phyloP scores from a whole-genome alignment of 148 eudicot genomes.

The Pharnaceum exiguum region DNA sequence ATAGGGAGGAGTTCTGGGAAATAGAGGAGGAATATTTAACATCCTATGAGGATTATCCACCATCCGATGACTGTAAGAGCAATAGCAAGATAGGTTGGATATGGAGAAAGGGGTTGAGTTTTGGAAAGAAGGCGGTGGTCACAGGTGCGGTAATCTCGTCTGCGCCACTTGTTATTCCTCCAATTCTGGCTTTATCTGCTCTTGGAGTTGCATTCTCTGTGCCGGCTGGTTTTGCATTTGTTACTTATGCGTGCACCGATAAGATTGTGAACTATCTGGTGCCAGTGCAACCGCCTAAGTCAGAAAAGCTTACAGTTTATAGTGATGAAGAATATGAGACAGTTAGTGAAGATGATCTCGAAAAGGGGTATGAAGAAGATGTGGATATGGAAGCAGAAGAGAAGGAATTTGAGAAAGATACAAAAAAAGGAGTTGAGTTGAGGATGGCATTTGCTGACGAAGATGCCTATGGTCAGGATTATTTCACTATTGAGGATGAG shows the following conservation, averaged over 20 bases:
- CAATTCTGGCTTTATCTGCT: slow-evolving; percentile 53
- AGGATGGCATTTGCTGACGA: slow-evolving; percentile 22
- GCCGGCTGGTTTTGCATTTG: slow-evolving; percentile 53
- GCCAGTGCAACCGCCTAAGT: slow-evolving; percentile 19
- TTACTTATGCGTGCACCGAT: slow-evolving; percentile 56
- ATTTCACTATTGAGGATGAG: not conserved
- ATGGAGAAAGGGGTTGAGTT: slow-evolving; percentile 34
- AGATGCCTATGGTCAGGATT: not conserved
- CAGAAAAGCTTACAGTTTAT: slow-evolving; percentile 5
- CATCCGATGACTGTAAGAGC: slow-evolving; percentile 4
- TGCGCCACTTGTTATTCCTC: slow-evolving; percentile 66
- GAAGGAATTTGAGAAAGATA: slow-evolving; percentile 21
- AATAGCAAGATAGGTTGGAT: slow-evolving; percentile 30
- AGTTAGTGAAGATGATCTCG: slow-evolving; percentile 10
- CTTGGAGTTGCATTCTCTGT: slow-evolving; percentile 54
- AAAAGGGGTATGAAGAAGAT: slow-evolving; percentile 15
- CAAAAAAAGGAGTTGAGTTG: slow-evolving; percentile 4
- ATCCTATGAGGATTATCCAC: slow-evolving; percentile 3
- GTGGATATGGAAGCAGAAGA: slow-evolving; percentile 17
- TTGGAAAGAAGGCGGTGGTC: slow-evolving; percentile 56
- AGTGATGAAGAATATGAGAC: slow-evolving; percentile 14
- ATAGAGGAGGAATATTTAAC: not conserved
- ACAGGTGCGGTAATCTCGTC: slow-evolving; percentile 58
- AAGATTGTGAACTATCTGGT: slow-evolving; percentile 67
- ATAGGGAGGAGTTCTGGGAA: slow-evolving; percentile 9